Evolutionary conservation across 2,329 filamentous ascomycete species (phyloP), one percentile per base, ranked within the genome.

Genomic region (Verticillium zaregamsianum): DNA sequence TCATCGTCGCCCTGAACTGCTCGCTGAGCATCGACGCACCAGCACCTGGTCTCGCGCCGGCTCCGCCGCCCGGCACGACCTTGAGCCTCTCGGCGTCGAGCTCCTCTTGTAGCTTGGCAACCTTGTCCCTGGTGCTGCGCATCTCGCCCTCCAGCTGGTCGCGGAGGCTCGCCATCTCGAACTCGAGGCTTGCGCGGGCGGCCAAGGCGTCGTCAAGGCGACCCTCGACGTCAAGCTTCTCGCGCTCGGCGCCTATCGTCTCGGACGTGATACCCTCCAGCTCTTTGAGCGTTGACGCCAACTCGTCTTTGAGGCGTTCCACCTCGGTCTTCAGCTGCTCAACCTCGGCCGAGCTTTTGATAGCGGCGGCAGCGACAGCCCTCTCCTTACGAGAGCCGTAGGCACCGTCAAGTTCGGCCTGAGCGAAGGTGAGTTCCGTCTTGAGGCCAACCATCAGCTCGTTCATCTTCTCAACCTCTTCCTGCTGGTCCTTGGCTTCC

Each of bases 391-490:
- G 81, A 62, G 82, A 81, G 62, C 85, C 85, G 69, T 87, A 86
- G 31, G 85, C 85, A 61, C 83, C 83, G 65, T 88, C 85, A 33
- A 88, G 79, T 72, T 88, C 85, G 20, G 85, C 85, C 68, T 84
- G 82, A 58, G 83, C 82, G 67, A 87, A 81, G 55, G 84, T 86
- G 63, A 86, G 77, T 68, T 87, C 85, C 59, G 84, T 86, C 78
- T 87, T 87, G 70, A 85, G 78, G 73, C 86, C 83, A 37, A 83
- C 80, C 60, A 86, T 71, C 68, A 80, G 79, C 68, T 79, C 75
- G 71, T 82, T 83, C 59, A 83, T 74, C 60, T 75, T 73, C 58
- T 84, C 82, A 39, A 84, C 68, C 64, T 84, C 80, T 56, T 78
- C 76, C 60, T 84, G 80, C 73, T 81, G 82, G 64, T 77, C 76